Conservation (phyloP, 2,329 filamentous ascomycete genomes). For the Hypocrella siamensis region DNA sequence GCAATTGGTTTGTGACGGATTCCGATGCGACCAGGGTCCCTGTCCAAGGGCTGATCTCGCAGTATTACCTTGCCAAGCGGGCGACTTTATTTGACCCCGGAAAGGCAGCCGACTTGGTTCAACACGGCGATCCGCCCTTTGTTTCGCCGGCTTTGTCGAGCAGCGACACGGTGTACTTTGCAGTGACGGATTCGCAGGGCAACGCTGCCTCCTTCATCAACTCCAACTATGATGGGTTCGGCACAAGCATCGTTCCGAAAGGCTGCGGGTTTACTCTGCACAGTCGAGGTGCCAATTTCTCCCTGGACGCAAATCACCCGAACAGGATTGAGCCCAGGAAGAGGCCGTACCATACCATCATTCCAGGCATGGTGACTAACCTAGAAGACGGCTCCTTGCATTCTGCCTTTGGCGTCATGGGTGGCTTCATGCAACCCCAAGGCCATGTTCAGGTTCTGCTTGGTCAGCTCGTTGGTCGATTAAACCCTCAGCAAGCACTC, state of each 20-base stretch:
- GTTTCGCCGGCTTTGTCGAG: slow-evolving; percentile 60
- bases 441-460: slow-evolving; percentile 87
- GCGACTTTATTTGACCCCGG: slow-evolving; percentile 40
- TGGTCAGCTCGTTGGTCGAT: slow-evolving; percentile 70
- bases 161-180: slow-evolving; percentile 91
- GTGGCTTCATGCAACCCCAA: slow-evolving; percentile 96
- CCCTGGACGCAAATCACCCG: slow-evolving; percentile 53
- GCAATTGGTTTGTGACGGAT: slow-evolving; percentile 79
- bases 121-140: slow-evolving; percentile 45
- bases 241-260: slow-evolving; percentile 68
- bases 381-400: slow-evolving; percentile 57
- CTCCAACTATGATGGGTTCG: slow-evolving; percentile 82
- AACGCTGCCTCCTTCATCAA: slow-evolving; percentile 97
- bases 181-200: slow-evolving; percentile 62
- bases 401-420: slow-evolving; percentile 90
- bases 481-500: slow-evolving; percentile 74
- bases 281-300: slow-evolving; percentile 83
- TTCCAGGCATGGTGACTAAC: slow-evolving; percentile 80
- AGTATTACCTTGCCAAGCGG: slow-evolving; percentile 59
- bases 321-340: slow-evolving; percentile 71
- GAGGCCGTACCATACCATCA: slow-evolving; percentile 94
- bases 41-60: slow-evolving; percentile 50
- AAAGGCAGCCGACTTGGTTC: slow-evolving; percentile 41
- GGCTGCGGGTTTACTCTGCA: slow-evolving; percentile 89
- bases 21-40: slow-evolving; percentile 58